phyloP scores from a whole-genome alignment of 2,329 filamentous ascomycete species.

The Phialophora chinensis region DNA sequence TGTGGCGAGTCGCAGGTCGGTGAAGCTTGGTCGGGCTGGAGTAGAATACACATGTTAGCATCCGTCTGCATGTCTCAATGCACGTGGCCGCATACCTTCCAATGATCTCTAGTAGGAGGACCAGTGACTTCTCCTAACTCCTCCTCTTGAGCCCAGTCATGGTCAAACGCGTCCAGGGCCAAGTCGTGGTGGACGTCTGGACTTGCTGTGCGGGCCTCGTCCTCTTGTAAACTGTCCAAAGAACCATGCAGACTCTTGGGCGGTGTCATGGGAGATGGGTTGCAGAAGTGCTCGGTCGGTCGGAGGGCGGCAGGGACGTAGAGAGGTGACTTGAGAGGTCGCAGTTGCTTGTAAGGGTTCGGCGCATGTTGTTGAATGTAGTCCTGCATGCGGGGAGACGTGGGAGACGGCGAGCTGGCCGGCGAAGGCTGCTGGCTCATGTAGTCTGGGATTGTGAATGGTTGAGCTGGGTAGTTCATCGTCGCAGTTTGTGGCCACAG shows the following conservation, averaged over 20 bases:
- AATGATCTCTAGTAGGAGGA: conserved; percentile 66
- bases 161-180: conserved; percentile 31
- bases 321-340: conserved; percentile 64
- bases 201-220: conserved; percentile 42
- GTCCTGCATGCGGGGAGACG: conserved; percentile 55
- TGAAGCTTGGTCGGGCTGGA: conserved; percentile 63
- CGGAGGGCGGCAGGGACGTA: conserved; percentile 69
- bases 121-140: conserved; percentile 64
- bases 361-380: conserved; percentile 42
- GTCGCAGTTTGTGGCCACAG: conserved; percentile 28
- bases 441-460: conserved; percentile 41
- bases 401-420: conserved; percentile 57
- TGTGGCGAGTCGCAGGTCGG: conserved; percentile 62
- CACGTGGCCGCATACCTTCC: conserved; percentile 59
- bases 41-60: conserved; percentile 27
- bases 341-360: conserved; percentile 61
- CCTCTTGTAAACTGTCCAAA: conserved; percentile 54
- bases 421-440: conserved; percentile 48
- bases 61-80: conserved; percentile 20
- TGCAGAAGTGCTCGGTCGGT: conserved; percentile 62
- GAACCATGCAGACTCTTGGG: conserved; percentile 62
- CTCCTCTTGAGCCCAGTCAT: conserved; percentile 42
- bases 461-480: conserved; percentile 38
- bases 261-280: conserved; percentile 53
- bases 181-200: conserved; percentile 25